A percentile compares a stretch with the other conserved stretches of the same genome.
phyloP scores from a whole-genome alignment of 75 land plant species.

The Larix kaempferi region DNA sequence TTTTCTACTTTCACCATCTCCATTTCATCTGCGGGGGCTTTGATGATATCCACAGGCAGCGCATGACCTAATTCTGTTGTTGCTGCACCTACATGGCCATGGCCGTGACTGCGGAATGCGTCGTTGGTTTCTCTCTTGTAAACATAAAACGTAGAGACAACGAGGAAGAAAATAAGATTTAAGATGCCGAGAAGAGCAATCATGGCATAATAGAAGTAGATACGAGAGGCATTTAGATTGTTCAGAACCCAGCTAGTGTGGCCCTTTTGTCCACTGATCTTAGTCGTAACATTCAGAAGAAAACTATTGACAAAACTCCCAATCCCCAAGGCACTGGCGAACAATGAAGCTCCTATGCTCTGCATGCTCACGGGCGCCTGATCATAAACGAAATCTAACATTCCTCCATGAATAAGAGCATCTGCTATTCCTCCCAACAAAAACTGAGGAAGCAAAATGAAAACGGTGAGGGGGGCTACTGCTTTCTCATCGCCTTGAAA shows the following conservation, averaged over 20 bases:
- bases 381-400: conserved; percentile 72
- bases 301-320: conserved; percentile 37
- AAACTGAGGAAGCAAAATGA: conserved; percentile 59
- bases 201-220: conserved; percentile 60
- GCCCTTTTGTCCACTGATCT: conserved; percentile 20
- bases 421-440: conserved; percentile 50
- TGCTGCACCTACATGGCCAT: background rate
- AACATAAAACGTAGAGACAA: conserved; percentile 31
- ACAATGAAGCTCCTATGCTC: conserved; percentile 28
- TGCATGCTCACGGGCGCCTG: conserved; percentile 53
- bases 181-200: conserved; percentile 32
- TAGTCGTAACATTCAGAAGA: conserved; percentile 19
- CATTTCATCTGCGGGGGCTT: too few species aligned
- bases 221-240: conserved; percentile 49
- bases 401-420: conserved; percentile 41
- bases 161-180: conserved; percentile 45
- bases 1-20: too few species aligned
- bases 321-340: conserved; percentile 15
- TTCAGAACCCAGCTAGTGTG: conserved; percentile 48
- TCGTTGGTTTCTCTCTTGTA: conserved; percentile 27
- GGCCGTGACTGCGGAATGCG: background rate
- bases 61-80: background rate
- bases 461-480: conserved; percentile 42
- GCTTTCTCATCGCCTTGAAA: conserved; percentile 19
- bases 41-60: too few species aligned